These are phyloP conservation scores for Cytospora paraplurivora DNA, from an alignment of 2,329 filamentous ascomycete species.

Conservation along the genomic window DNA sequence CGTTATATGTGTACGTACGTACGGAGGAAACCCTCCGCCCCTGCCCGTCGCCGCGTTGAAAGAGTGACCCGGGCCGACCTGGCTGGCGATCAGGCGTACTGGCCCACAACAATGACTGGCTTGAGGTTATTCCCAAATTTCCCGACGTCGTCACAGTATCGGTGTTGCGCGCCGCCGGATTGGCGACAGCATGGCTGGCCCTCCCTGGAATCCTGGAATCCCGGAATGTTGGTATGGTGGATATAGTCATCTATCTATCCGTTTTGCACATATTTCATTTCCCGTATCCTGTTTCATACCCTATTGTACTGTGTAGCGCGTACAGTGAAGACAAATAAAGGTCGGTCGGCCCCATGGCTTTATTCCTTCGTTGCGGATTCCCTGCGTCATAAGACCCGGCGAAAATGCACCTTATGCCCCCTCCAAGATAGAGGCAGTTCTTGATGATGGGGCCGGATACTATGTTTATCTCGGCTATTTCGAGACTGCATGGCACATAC, in stretches of 20 bases:
- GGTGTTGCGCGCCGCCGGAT: not conserved
- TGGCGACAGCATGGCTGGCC: not conserved
- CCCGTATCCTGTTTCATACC: not conserved
- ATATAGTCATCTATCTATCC: not conserved
- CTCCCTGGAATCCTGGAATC: not conserved
- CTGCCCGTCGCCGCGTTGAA: not conserved
- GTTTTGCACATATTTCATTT: not conserved
- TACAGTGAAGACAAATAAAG: too few species aligned
- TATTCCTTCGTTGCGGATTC: too few species aligned
- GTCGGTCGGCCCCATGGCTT: too few species aligned
- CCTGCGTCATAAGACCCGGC: too few species aligned
- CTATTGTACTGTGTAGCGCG: too few species aligned
- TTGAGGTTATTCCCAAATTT: not conserved
- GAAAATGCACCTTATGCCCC: too few species aligned
- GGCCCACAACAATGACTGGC: not conserved
- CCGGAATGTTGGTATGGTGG: not conserved
- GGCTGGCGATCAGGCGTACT: not conserved
- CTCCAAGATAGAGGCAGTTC: too few species aligned
- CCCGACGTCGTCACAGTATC: not conserved
- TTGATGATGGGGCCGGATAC: too few species aligned
- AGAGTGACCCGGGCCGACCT: not conserved
- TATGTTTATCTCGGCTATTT: too few species aligned
- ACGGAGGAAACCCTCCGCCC: not conserved
- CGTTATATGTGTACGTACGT: too few species aligned
- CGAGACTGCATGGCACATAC: too few species aligned